Conservation (phyloP, 139 green algal genomes). For the Closterium sp. region DNA sequence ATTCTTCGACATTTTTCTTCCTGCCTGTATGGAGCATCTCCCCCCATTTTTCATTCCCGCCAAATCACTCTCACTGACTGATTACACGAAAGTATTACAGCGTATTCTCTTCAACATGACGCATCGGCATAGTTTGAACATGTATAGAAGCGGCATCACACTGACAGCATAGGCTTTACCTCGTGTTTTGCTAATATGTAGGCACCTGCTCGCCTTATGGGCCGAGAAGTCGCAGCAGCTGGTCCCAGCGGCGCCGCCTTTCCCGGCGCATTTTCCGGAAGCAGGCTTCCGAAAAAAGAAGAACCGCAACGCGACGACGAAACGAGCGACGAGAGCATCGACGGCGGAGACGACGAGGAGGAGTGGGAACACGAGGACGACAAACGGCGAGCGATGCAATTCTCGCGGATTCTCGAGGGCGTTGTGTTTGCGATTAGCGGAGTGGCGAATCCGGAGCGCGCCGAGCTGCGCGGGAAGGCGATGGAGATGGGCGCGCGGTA, state of each 20-base stretch:
- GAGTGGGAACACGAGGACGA: not conserved
- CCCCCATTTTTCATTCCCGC: not conserved
- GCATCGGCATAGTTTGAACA: not conserved
- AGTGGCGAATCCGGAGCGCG: constrained; percentile 31
- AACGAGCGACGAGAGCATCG: not conserved
- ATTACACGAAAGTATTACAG: no score
- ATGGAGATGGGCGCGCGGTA: constrained; percentile 41
- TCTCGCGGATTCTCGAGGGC: constrained; percentile 12
- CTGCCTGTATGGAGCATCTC: not conserved
- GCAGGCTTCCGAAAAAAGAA: not conserved
- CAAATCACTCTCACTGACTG: not conserved
- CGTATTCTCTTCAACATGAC: not conserved
- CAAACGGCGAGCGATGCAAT: not conserved
- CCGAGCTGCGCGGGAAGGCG: constrained; percentile 16
- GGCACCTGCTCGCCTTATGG: not conserved
- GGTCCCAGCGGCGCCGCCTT: not conserved
- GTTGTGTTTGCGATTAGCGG: constrained; percentile 32
- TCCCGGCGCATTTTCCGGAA: not conserved
- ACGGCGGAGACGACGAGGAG: constrained; percentile 13
- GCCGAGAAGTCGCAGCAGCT: not conserved
- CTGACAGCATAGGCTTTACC: not conserved
- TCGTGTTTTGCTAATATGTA: not conserved
- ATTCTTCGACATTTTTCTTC: not conserved
- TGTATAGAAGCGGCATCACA: not conserved
- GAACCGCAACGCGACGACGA: constrained; percentile 2